Evolutionary conservation across 371 early-diverging fungal species (phyloP).

Genomic region (Apophysomyces trapeziformis): DNA sequence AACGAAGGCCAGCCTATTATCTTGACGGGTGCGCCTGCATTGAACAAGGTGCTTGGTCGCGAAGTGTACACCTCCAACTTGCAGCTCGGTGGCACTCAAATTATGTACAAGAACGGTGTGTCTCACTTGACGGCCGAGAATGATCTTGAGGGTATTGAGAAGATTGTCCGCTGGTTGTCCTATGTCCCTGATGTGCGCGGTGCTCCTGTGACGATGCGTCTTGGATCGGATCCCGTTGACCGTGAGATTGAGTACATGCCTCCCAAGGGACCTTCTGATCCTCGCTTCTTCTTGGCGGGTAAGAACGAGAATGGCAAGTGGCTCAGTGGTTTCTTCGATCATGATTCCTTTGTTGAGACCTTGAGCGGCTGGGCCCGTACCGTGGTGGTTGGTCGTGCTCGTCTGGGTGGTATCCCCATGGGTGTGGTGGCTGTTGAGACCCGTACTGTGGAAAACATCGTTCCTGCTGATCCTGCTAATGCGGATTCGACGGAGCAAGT

Average conservation of each 20-base stretch:
- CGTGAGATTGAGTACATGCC: constrained; percentile 80
- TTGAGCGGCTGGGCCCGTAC: constrained; percentile 70
- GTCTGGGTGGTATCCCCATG: constrained; percentile 96
- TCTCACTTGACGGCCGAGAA: constrained; percentile 95
- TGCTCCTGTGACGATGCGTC: constrained; percentile 64
- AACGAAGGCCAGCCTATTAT: constrained; percentile 98
- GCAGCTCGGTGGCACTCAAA: constrained; percentile 98
- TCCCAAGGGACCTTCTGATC: constrained; percentile 90
- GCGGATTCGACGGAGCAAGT: constrained; percentile 88
- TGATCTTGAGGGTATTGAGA: constrained; percentile 89
- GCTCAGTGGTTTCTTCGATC: constrained; percentile 93
- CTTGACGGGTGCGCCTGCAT: constrained; percentile 96
- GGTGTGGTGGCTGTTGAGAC: constrained; percentile 98
- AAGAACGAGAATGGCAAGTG: constrained; percentile 72
- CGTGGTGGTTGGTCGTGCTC: constrained; percentile 90
- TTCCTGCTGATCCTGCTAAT: constrained; percentile 96
- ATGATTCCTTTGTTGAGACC: constrained; percentile 87
- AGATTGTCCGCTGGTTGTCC: constrained; percentile 95
- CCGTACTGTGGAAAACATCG: constrained; percentile 87
- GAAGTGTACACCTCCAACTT: constrained; percentile 98
- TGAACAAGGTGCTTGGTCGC: constrained; percentile 98
- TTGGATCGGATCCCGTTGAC: constrained; percentile 68
- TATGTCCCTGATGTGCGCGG: constrained; percentile 82
- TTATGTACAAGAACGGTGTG: constrained; percentile 99
- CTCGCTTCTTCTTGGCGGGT: constrained; percentile 89